Conservation (phyloP, 2,329 filamentous ascomycete genomes). For the Ophiostoma novo-ulmi region DNA sequence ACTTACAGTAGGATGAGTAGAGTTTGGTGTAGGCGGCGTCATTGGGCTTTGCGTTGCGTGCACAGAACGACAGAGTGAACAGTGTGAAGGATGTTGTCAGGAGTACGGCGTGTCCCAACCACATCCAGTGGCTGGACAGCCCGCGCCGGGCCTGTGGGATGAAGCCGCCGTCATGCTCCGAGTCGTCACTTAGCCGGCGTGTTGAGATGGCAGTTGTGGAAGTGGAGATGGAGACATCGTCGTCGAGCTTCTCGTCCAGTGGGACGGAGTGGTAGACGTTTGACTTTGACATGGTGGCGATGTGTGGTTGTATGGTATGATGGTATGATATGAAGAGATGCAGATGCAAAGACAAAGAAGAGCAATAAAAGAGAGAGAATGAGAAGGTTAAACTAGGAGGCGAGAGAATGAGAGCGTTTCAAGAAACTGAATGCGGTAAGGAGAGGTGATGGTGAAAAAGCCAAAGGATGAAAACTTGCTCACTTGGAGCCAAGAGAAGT, state of each 20-base stretch:
- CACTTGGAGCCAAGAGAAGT: neutral
- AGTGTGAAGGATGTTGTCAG: slow-evolving; percentile 39
- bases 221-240: slow-evolving; percentile 17
- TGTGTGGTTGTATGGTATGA: slow-evolving; percentile 14
- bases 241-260: slow-evolving; percentile 36
- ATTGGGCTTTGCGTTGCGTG: slow-evolving; percentile 35
- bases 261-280: slow-evolving; percentile 36
- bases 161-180: slow-evolving; percentile 20
- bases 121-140: slow-evolving; percentile 35
- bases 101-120: slow-evolving; percentile 39
- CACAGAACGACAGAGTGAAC: slow-evolving; percentile 40
- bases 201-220: slow-evolving; percentile 9
- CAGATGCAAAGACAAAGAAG: neutral
- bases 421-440: slow-evolving; percentile 7
- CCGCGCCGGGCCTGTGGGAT: slow-evolving; percentile 18
- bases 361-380: slow-evolving; percentile 14
- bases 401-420: slow-evolving; percentile 13
- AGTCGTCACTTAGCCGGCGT: slow-evolving; percentile 23
- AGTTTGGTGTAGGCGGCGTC: slow-evolving; percentile 36
- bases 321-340: neutral
- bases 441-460: neutral
- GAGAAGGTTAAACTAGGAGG: slow-evolving; percentile 8
- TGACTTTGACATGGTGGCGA: slow-evolving; percentile 30
- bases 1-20: slow-evolving; percentile 41
- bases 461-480: slow-evolving; percentile 11